Evolutionary conservation across 495 filamentous ascomycete species (phyloP).

Genomic region (Penicillium herquei): DNA sequence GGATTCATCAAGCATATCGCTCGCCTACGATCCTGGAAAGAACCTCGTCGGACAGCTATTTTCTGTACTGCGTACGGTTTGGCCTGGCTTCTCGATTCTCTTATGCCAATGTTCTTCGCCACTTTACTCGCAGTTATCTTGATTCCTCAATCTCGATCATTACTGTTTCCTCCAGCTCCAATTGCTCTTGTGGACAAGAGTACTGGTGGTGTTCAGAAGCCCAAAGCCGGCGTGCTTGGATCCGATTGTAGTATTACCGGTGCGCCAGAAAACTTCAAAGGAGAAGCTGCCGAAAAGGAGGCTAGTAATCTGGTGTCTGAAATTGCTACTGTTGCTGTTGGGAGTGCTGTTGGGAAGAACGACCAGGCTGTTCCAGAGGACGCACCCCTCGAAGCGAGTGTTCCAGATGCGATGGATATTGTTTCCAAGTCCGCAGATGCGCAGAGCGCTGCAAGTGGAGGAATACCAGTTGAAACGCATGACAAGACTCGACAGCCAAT

Average conservation of each 20-base stretch:
- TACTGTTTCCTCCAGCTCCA: conserved; percentile 77
- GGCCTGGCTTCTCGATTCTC: conserved; percentile 71
- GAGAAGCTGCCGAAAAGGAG: conserved; percentile 83
- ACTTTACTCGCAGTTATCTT: conserved; percentile 65
- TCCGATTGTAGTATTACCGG: conserved; percentile 76
- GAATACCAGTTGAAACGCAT: conserved; percentile 44
- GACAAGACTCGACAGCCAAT: conserved; percentile 83
- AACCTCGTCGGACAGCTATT: conserved; percentile 63
- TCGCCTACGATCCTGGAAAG: conserved; percentile 77
- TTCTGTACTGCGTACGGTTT: conserved; percentile 69
- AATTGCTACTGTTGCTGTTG: conserved; percentile 71
- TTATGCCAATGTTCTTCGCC: conserved; percentile 56
- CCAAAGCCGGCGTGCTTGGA: conserved; percentile 70
- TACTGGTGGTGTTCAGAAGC: conserved; percentile 70
- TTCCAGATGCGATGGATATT: conserved; percentile 64
- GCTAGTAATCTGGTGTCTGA: conserved; percentile 76
- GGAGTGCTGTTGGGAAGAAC: conserved; percentile 71
- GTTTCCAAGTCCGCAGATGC: conserved; percentile 54
- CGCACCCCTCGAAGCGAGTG: conserved; percentile 41
- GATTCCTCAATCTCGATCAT: conserved; percentile 57
- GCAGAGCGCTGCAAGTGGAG: conserved; percentile 52
- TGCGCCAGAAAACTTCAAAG: conserved; percentile 78
- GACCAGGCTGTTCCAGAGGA: conserved; percentile 50
- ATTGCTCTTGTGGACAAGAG: conserved; percentile 66
- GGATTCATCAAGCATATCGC: conserved; percentile 69